Evolutionary conservation across 257 asterid genomes (phyloP).

Genomic region (Nicotiana benthamiana): DNA sequence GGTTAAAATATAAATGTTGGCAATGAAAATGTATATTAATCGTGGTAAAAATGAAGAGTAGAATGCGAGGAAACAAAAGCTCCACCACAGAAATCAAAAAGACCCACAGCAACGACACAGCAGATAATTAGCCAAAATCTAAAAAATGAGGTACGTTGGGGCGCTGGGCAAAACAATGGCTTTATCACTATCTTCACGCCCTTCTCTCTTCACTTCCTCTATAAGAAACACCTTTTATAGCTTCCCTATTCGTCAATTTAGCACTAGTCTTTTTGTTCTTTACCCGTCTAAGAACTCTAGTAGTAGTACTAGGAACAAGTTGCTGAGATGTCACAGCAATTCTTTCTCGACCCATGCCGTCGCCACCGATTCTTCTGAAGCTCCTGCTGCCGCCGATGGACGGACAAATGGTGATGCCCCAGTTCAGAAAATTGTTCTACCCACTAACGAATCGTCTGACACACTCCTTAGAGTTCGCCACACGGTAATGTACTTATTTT

Average conservation of each 20-base stretch:
- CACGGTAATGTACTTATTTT: conserved; percentile 33
- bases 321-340: conserved; percentile 24
- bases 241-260: conserved; percentile 9
- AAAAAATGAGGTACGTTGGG: conserved; percentile 3
- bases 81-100: conserved; percentile 7
- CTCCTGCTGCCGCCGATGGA: conserved; percentile 27
- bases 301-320: not conserved
- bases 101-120: not conserved
- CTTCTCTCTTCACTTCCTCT: conserved; percentile 22
- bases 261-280: conserved; percentile 4
- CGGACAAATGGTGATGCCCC: conserved; percentile 6
- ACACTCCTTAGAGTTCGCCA: conserved; percentile 78
- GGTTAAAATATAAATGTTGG: no score
- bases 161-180: conserved; percentile 23
- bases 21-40: no score
- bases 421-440: conserved; percentile 42
- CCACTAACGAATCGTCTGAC: conserved; percentile 76
- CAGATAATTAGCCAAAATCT: not conserved
- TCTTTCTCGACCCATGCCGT: conserved; percentile 19
- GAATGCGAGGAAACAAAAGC: not conserved
- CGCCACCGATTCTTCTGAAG: conserved; percentile 43
- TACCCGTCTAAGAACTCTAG: conserved; percentile 4
- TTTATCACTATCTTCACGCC: conserved; percentile 31
- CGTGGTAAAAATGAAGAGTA: no score
- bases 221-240: conserved; percentile 4